These are phyloP conservation scores for Zasmidium cellare DNA, from an alignment of 2,329 filamentous ascomycete genomes.

Conservation along the genomic window DNA sequence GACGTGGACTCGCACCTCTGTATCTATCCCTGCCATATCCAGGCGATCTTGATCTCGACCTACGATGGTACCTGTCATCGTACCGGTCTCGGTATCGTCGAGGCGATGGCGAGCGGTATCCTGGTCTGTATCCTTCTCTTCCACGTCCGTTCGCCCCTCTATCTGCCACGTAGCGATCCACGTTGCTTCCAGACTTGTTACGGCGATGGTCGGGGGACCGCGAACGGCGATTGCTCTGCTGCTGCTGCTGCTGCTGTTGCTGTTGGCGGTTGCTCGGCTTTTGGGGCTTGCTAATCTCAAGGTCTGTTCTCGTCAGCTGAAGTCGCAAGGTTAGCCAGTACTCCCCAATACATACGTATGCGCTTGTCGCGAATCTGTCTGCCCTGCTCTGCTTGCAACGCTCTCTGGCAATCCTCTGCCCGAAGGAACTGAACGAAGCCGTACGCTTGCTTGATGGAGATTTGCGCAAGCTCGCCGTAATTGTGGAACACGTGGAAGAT, in stretches of 20 bases:
- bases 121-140: conserved; percentile 61
- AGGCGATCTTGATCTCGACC: conserved; percentile 36
- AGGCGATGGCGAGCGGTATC: conserved; percentile 47
- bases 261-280: conserved; percentile 44
- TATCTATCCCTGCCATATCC: conserved; percentile 42
- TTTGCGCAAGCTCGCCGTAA: conserved; percentile 86
- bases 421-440: conserved; percentile 95
- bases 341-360: conserved; percentile 68
- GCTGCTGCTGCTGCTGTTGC: conserved; percentile 17
- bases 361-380: conserved; percentile 82
- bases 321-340: conserved; percentile 18
- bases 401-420: conserved; percentile 68
- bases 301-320: conserved; percentile 58
- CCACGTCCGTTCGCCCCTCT: conserved; percentile 16
- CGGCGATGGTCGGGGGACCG: conserved; percentile 63
- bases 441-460: conserved; percentile 94
- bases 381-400: conserved; percentile 77
- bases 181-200: conserved; percentile 47
- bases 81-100: conserved; percentile 38
- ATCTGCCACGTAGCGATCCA: conserved; percentile 36
- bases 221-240: conserved; percentile 46
- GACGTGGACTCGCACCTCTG: conserved; percentile 61
- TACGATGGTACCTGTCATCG: conserved; percentile 37
- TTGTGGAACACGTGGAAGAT: conserved; percentile 87
- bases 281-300: conserved; percentile 87